A percentile compares a stretch with the other conserved stretches of the same genome.
phyloP scores from a whole-genome alignment of 345 rosid species.

The Citrus inodora region DNA sequence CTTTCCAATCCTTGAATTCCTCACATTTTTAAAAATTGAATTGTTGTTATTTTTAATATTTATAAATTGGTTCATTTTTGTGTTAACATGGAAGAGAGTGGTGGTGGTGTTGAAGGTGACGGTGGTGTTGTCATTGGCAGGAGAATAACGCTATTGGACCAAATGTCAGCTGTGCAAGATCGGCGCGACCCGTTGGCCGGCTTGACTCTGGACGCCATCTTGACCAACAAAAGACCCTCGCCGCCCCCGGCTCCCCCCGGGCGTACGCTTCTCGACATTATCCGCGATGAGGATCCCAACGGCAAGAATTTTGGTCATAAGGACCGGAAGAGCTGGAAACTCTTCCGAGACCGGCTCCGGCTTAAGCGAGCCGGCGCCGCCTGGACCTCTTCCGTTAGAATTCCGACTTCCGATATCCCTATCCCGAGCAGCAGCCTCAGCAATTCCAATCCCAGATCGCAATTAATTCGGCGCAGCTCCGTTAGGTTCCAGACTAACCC shows the following conservation, averaged over 20 bases:
- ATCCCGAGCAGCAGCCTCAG: slow-evolving; percentile 15
- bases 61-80: background rate
- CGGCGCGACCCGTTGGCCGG: slow-evolving; percentile 20
- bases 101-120: background rate
- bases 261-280: slow-evolving; percentile 25
- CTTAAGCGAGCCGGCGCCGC: slow-evolving; percentile 64
- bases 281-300: slow-evolving; percentile 50
- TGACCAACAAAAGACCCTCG: background rate
- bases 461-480: slow-evolving; percentile 21
- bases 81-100: background rate
- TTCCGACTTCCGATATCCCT: slow-evolving; percentile 59
- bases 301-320: slow-evolving; percentile 27
- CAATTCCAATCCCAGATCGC: slow-evolving; percentile 21
- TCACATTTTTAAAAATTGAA: background rate
- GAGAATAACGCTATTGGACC: slow-evolving; percentile 14
- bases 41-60: background rate
- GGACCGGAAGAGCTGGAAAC: slow-evolving; percentile 75
- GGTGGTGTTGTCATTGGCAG: background rate
- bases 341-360: slow-evolving; percentile 65
- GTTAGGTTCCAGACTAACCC: slow-evolving; percentile 26
- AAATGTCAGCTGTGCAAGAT: slow-evolving; percentile 12
- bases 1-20: slow-evolving; percentile 6
- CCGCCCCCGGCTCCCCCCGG: background rate
- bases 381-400: slow-evolving; percentile 53
- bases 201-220: slow-evolving; percentile 22